Percentiles rank a stretch among this genome's conserved stretches.
phyloP scores from a whole-genome alignment of 305 asterid species.

The Andrographis paniculata region DNA sequence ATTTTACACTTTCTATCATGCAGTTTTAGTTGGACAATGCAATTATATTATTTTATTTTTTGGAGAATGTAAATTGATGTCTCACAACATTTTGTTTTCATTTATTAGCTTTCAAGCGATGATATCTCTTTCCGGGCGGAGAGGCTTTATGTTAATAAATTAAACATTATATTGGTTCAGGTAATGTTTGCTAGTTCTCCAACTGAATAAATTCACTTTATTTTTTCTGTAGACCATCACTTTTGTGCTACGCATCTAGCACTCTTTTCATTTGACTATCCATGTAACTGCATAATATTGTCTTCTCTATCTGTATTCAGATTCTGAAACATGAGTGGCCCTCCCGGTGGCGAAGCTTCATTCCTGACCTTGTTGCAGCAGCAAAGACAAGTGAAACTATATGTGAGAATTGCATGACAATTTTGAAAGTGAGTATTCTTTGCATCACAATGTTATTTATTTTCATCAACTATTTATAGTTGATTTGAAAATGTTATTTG shows the following conservation, averaged over 20 bases:
- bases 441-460: conserved; percentile 6
- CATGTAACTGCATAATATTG: not conserved
- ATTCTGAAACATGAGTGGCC: conserved; percentile 99
- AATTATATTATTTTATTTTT: conserved; percentile 13
- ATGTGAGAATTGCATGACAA: conserved; percentile 98
- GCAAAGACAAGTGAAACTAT: conserved; percentile 93
- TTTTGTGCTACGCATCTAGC: conserved; percentile 6
- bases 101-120: conserved; percentile 78
- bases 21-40: too few relatives aligned
- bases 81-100: too few relatives aligned
- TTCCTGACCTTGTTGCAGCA: conserved; percentile 96
- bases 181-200: conserved; percentile 28
- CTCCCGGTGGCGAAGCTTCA: conserved; percentile 82
- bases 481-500: conserved; percentile 16
- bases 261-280: conserved; percentile 9
- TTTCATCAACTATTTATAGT: conserved; percentile 10
- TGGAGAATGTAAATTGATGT: too few relatives aligned
- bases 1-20: conserved; percentile 8
- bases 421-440: conserved; percentile 51
- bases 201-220: conserved; percentile 1
- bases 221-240: not conserved
- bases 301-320: conserved; percentile 32
- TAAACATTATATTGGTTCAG: conserved; percentile 92
- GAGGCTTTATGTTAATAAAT: conserved; percentile 78
- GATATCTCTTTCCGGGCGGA: conserved; percentile 83